A percentile compares a stretch with the other conserved stretches of the same genome.
Conservation (phyloP, 805 yeast genomes). For the Metschnikowia dekortorum region DNA sequence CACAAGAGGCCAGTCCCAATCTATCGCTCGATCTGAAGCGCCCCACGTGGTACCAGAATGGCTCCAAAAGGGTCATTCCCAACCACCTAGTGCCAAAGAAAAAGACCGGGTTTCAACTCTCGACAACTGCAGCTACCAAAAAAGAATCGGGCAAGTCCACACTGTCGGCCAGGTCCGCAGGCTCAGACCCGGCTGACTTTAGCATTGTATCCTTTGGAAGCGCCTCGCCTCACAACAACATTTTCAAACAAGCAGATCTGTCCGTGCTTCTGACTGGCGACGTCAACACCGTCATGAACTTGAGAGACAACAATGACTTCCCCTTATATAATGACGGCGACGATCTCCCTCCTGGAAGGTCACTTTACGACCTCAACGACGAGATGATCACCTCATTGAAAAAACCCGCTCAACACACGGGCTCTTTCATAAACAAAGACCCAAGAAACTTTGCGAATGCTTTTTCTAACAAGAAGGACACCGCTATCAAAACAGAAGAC, state of each 20-base stretch:
- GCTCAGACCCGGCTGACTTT: conserved; percentile 13
- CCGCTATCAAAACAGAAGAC: conserved; percentile 8
- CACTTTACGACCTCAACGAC: conserved; percentile 46
- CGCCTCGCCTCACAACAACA: conserved; percentile 16
- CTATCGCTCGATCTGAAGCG: conserved; percentile 5
- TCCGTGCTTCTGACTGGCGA: conserved; percentile 10
- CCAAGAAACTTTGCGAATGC: conserved; percentile 44
- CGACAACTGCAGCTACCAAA: conserved; percentile 18
- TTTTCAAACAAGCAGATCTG: conserved; percentile 16
- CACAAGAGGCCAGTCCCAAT: neutral
- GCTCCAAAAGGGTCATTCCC: conserved; percentile 34
- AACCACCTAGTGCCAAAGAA: conserved; percentile 39
- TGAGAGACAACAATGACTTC: conserved; percentile 26
- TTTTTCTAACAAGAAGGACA: conserved; percentile 24
- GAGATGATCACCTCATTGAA: conserved; percentile 36
- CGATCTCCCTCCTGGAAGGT: conserved; percentile 48
- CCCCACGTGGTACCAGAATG: conserved; percentile 38
- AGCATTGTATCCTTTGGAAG: conserved; percentile 36
- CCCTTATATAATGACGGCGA: conserved; percentile 26
- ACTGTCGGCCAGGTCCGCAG: conserved; percentile 3
- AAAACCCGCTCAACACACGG: conserved; percentile 32
- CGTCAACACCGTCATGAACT: conserved; percentile 26
- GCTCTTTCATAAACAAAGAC: conserved; percentile 42
- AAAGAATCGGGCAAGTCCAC: conserved; percentile 7
- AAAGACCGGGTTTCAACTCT: conserved; percentile 37